Conservation (phyloP, 805 yeast genomes). For the Pichia exigua region DNA sequence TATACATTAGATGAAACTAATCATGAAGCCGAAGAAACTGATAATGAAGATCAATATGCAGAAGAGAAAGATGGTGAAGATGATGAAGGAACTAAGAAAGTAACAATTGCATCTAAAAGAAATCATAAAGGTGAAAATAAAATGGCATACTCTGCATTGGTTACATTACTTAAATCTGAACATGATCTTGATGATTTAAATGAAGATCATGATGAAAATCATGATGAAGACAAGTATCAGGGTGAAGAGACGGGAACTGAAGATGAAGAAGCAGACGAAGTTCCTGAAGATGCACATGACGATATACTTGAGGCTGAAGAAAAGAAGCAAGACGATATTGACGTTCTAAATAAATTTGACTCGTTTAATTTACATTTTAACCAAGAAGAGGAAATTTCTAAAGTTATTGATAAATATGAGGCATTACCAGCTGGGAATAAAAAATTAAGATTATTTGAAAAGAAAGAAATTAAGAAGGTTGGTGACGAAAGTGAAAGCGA, state of each 20-base stretch:
- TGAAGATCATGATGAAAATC: conserved; percentile 13
- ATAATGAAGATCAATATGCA: conserved; percentile 19
- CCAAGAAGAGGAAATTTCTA: conserved; percentile 33
- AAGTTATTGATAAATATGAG: conserved; percentile 27
- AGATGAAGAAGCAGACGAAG: conserved; percentile 19
- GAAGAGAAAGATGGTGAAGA: conserved; percentile 27
- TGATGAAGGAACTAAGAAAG: conserved; percentile 20
- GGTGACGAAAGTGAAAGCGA: conserved; percentile 14
- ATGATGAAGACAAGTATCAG: conserved; percentile 6
- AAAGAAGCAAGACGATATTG: conserved; percentile 31
- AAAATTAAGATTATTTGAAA: conserved; percentile 8
- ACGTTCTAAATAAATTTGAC: conserved; percentile 34
- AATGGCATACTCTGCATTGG: conserved; percentile 25
- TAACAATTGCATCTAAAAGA: conserved; percentile 14
- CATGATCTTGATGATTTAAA: conserved; percentile 10
- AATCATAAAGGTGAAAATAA: conserved; percentile 16
- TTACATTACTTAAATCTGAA: conserved; percentile 21
- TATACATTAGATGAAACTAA: conserved; percentile 15
- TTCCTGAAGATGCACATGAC: conserved; percentile 12
- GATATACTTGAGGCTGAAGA: conserved; percentile 29
- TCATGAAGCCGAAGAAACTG: conserved; percentile 15
- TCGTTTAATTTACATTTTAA: conserved; percentile 77
- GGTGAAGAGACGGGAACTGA: conserved; percentile 24
- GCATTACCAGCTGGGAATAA: not conserved
- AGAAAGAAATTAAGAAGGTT: conserved; percentile 18